Evolutionary conservation across 768 basidiomycete genomes (phyloP).

Genomic region (Cystoderma amianthinum): DNA sequence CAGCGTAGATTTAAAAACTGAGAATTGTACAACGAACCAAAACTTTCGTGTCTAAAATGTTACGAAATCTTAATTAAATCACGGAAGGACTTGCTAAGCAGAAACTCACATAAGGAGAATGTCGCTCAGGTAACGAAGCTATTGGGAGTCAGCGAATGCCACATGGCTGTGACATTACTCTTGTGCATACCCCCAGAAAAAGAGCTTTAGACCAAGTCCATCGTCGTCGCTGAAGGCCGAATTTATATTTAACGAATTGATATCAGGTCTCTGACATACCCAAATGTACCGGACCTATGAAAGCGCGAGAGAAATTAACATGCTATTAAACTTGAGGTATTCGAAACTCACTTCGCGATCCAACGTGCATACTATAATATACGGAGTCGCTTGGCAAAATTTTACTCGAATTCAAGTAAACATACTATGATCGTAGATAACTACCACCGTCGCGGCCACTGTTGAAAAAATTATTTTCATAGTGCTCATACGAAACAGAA

Average conservation of each 20-base stretch:
- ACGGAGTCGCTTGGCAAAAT: not conserved
- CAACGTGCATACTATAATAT: slow-evolving; percentile 11
- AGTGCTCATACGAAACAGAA: not conserved
- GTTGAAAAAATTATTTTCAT: not conserved
- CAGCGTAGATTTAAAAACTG: not conserved
- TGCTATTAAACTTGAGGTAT: not conserved
- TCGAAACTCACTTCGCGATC: slow-evolving; percentile 13
- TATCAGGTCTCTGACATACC: not conserved
- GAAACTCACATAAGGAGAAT: not conserved
- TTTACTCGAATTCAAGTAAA: not conserved
- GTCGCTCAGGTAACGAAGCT: not conserved
- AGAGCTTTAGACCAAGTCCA: not conserved
- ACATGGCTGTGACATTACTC: not conserved
- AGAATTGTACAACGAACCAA: not conserved
- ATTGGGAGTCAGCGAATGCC: not conserved
- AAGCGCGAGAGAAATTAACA: not conserved
- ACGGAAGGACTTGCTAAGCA: too few relatives aligned
- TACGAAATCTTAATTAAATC: not conserved
- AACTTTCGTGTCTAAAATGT: not conserved
- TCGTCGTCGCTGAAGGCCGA: too few relatives aligned
- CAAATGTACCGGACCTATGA: not conserved
- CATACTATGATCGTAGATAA: slow-evolving; percentile 16
- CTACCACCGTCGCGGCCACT: slow-evolving; percentile 13
- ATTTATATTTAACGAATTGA: not conserved
- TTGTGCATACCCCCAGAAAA: not conserved